These are phyloP conservation scores for Ceriops decandra DNA, from an alignment of 345 rosid species.

Conservation along the genomic window DNA sequence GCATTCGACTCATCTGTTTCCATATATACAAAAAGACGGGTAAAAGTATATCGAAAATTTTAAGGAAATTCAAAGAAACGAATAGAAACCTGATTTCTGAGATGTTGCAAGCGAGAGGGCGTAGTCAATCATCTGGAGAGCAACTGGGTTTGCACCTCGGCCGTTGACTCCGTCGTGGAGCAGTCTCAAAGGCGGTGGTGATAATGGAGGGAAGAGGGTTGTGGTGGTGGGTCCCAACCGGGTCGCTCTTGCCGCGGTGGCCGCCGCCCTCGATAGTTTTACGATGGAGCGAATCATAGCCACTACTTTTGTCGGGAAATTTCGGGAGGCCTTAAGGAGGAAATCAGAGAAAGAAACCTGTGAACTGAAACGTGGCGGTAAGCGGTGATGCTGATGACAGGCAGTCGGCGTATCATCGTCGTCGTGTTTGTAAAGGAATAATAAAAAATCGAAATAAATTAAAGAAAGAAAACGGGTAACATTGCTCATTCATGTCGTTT, in stretches of 20 bases:
- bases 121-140: constrained; percentile 82
- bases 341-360: too few relatives aligned
- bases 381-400: too few relatives aligned
- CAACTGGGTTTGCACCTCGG: constrained; percentile 54
- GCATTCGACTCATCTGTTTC: constrained; percentile 61
- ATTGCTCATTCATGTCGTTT: too few relatives aligned
- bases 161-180: constrained; percentile 47
- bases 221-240: constrained; percentile 8
- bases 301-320: neutral
- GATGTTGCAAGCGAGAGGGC: constrained; percentile 74
- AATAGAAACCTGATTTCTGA: constrained; percentile 56
- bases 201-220: constrained; percentile 14
- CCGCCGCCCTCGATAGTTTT: constrained; percentile 33
- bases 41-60: neutral
- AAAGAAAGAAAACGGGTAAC: too few relatives aligned
- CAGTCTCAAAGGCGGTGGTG: constrained; percentile 29
- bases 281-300: constrained; percentile 45
- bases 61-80: neutral
- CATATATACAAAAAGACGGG: neutral
- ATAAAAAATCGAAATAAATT: too few relatives aligned
- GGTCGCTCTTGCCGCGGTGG: constrained; percentile 10
- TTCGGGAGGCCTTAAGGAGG: too few relatives aligned
- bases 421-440: too few relatives aligned
- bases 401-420: too few relatives aligned
- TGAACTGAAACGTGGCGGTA: too few relatives aligned